Evolutionary conservation across 2,329 filamentous ascomycete species (phyloP), one percentile per base, ranked within the genome.

Genomic region (Fusarium transvaalense): DNA sequence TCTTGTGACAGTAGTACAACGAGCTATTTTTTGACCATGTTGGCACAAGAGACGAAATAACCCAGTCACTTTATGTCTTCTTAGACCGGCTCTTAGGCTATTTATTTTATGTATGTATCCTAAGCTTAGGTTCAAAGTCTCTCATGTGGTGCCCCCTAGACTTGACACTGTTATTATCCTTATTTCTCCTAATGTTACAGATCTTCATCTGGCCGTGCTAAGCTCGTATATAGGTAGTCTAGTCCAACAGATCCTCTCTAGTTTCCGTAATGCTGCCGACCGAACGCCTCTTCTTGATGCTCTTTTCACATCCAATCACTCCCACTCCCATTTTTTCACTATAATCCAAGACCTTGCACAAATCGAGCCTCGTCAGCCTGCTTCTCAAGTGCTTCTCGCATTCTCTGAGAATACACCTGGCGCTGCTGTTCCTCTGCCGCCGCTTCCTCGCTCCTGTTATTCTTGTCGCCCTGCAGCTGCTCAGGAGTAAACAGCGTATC

Each of bases 331-430:
- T 9, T 21, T 34, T 14, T 51, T 42, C 10, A 54, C 48, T 62
- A 55, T 43, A 73, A 35, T 25, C 74, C 90, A 71, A 94, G 82
- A 27, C 88, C 88, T 68, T 87, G 87, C 77, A 95, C 87, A 78
- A 92, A 93, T 69, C 89, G 84, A 61, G 92, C 88, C 78, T 96
- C 93, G 76, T 94, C 89, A 12, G 92, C 93, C 79, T 97, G 93
- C 68, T 84, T 83, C 79, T 92, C 88, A 61, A 97, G 80, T 21
- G 92, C 92, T 71, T 85, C 82, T 66, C 92, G 86, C 91, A 97
- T 94, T 70, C 83, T 86, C 55, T 86, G 83, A n/a, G 84, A 83
- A 78, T 95, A 94, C 59, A 82, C 78, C 62, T 82, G 82, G 74
- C 90, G 88, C 65, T 87, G 83, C 55, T 81, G 77, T 69, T 90